Evolutionary conservation across 495 filamentous ascomycete species (phyloP).

Genomic region (Corynascus novoguineensis): DNA sequence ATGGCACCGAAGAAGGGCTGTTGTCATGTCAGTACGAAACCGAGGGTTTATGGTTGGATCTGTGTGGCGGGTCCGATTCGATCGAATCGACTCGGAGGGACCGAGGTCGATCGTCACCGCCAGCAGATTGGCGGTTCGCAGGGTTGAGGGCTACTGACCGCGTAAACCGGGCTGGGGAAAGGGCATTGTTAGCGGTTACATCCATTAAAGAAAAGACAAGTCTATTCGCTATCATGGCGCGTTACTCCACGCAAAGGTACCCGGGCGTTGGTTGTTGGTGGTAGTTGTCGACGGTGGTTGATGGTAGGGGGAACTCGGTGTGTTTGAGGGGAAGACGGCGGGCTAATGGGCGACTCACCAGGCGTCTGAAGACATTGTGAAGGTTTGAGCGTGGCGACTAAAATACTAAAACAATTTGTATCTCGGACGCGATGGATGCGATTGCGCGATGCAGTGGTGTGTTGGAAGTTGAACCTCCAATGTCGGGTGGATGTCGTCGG

Average conservation of each 20-base stretch:
- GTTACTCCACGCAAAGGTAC: conserved; percentile 1
- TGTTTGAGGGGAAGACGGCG: conserved; percentile 14
- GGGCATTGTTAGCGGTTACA: conserved; percentile 20
- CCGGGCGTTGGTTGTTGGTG: conserved; percentile 25
- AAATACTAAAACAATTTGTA: conserved; percentile 12
- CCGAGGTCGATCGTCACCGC: conserved; percentile 3
- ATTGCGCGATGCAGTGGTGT: conserved; percentile 20
- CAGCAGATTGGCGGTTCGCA: conserved; percentile 4
- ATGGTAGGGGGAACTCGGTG: conserved; percentile 22
- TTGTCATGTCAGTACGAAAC: conserved; percentile 11
- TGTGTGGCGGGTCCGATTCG: neutral
- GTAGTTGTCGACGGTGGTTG: too few species aligned
- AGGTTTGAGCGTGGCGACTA: conserved; percentile 21
- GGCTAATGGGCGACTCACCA: conserved; percentile 35
- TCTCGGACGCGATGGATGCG: conserved; percentile 10
- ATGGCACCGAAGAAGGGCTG: conserved; percentile 99
- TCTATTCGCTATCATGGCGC: neutral
- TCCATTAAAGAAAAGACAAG: neutral
- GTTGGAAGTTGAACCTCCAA: conserved; percentile 15
- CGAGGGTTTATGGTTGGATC: neutral
- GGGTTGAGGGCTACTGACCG: conserved; percentile 63
- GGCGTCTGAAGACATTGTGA: conserved; percentile 42
- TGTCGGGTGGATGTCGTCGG: conserved; percentile 20
- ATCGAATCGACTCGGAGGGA: conserved; percentile 15
- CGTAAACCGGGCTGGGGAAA: conserved; percentile 82